Percentiles rank a stretch among this genome's conserved stretches.
These are phyloP conservation scores for Rhizoclosmatium hyalinum DNA, from an alignment of 371 early-diverging fungal genomes.

Conservation along the genomic window DNA sequence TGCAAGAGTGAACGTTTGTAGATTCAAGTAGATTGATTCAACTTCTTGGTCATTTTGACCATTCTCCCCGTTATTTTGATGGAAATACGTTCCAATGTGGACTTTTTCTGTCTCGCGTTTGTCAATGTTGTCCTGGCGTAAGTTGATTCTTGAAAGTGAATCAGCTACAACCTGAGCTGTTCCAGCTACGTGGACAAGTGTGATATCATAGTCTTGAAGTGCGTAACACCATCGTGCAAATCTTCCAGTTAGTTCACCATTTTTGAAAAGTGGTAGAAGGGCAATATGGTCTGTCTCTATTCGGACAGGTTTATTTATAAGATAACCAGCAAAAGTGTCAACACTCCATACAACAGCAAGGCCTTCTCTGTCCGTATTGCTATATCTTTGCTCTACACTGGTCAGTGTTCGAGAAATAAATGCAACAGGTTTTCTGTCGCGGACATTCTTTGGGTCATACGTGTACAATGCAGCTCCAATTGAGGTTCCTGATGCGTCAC, in stretches of 20 bases:
- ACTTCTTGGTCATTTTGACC: not conserved
- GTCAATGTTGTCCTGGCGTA: no score
- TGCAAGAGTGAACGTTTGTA: no score
- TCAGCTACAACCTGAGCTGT: no score
- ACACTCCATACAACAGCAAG: slow-evolving; percentile 30
- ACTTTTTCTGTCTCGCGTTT: not conserved
- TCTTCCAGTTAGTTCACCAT: slow-evolving; percentile 22
- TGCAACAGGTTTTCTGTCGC: no score
- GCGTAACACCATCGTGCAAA: slow-evolving; percentile 27
- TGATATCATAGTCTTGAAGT: slow-evolving; percentile 18
- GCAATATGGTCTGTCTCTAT: slow-evolving; percentile 33
- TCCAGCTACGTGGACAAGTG: no score
- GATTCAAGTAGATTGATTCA: not conserved
- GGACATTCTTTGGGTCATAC: slow-evolving; percentile 1
- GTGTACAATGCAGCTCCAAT: slow-evolving; percentile 22
- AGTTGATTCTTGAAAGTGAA: slow-evolving; percentile 8
- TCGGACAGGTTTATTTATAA: not conserved
- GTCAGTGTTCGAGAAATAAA: slow-evolving; percentile 22
- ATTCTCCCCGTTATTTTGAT: not conserved
- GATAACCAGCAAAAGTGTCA: slow-evolving; percentile 12
- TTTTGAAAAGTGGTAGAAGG: slow-evolving; percentile 19
- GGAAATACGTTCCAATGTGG: not conserved
- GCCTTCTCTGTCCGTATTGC: slow-evolving; percentile 31
- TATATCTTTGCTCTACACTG: slow-evolving; percentile 16
- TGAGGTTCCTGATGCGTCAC: slow-evolving; percentile 15